Base-by-base conservation (phyloP, 2,329 filamentous ascomycete genomes). In the Aspergillus spinulosporus region DNA sequence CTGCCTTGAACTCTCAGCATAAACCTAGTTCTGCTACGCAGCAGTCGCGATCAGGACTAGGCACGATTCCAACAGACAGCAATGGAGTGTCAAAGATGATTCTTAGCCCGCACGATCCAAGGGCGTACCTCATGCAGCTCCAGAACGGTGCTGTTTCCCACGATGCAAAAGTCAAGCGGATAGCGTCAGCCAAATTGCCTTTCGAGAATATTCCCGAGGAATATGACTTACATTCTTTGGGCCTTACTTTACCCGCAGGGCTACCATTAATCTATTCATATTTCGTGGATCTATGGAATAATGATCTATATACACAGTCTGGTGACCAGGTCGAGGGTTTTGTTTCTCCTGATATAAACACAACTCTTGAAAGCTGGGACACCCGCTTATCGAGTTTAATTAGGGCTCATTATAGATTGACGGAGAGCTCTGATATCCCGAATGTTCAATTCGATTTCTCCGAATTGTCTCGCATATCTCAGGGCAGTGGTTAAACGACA, bases 91-190 rank as follows among this genome's bases (percentile, higher is more conserved):
- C 42, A 2, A 51, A 43, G 12, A 14, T 56, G 9, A 21, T 52
- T 3, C 51, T 72, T 7, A 54, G 50, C 11, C 59, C 62, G 4
- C 60, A 63, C 52, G 69, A 74, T 51, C 68, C 72, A 21, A 64
- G 71, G 42, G 62, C 65, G 31, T 68, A 68, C 50, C 53, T 72
- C 2, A 71, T 72, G 46, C 68, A 63, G 11, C 54, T 67, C 14
- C 34, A 47, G 28, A 32, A 28, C 21, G 28, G 21, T 6, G n/a
- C 32, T 11, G 4, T 15, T 8, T 36, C 40, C 40, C 56, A 14
- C 14, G 43, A 4, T 26, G 47, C 43, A 1, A 26, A 44, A 6
- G 50, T 32, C 26, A 47, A 46, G 48, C 62, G 66, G 8, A 57
- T 61, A 15, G 56, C 57, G 4, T 67, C 61, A 1, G 62, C 52